These are phyloP conservation scores for Gracilaria gracilis DNA, from an alignment of 23 red algal genomes.

Conservation along the genomic window DNA sequence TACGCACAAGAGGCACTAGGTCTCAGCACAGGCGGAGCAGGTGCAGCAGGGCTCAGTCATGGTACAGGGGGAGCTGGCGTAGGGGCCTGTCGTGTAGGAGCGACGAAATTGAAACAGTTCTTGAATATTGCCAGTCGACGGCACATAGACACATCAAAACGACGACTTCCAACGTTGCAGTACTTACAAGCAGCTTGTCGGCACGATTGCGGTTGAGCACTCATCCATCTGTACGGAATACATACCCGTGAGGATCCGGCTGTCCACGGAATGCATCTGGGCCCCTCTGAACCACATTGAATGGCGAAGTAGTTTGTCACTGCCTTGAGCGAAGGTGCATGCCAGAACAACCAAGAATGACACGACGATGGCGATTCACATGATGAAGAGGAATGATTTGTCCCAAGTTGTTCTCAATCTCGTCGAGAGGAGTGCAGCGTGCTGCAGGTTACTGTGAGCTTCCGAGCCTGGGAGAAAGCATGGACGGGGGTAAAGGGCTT, in stretches of 20 bases:
- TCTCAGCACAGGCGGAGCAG: background rate
- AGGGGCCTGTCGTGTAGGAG: constrained; percentile 12
- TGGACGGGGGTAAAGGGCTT: background rate
- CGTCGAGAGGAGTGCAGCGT: background rate
- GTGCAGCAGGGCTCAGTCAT: background rate
- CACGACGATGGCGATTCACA: background rate
- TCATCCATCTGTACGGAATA: constrained; percentile 43
- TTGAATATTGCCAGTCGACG: constrained; percentile 49
- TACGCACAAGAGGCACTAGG: background rate
- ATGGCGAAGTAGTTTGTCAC: constrained; percentile 55
- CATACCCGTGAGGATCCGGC: constrained; percentile 41
- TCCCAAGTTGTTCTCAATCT: too few relatives aligned
- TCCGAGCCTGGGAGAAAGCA: background rate
- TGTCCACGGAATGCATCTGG: constrained; percentile 32
- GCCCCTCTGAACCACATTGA: constrained; percentile 22
- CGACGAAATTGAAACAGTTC: constrained; percentile 47
- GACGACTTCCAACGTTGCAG: constrained; percentile 28
- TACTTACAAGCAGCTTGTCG: constrained; percentile 27
- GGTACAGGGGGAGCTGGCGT: background rate
- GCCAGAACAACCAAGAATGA: background rate
- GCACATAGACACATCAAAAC: constrained; percentile 18
- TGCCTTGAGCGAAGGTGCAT: background rate
- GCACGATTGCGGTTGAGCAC: constrained; percentile 18
- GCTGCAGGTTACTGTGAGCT: background rate
- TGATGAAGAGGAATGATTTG: background rate